Evolutionary conservation across 2,329 filamentous ascomycete species (phyloP).

Genomic region (Cordyceps farinosa): DNA sequence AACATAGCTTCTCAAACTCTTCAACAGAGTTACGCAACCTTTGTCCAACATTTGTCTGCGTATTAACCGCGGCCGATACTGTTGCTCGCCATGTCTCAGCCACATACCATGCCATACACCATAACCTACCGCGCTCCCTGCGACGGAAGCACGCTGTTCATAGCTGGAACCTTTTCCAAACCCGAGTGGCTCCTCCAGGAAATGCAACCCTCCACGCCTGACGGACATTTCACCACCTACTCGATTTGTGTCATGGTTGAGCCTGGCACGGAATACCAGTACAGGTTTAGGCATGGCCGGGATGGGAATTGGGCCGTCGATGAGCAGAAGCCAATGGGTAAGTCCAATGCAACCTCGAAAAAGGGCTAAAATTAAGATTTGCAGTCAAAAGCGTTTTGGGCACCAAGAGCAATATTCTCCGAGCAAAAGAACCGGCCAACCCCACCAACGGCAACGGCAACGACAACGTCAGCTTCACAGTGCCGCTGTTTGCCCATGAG

Average conservation of each 20-base stretch:
- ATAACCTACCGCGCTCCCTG: slow-evolving; percentile 4
- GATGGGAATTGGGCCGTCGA: slow-evolving; percentile 70
- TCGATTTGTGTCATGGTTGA: slow-evolving; percentile 52
- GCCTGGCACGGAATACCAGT: slow-evolving; percentile 61
- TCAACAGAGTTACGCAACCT: not conserved
- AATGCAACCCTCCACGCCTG: slow-evolving; percentile 52
- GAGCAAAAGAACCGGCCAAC: slow-evolving; percentile 12
- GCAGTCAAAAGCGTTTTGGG: slow-evolving; percentile 13
- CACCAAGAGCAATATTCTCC: slow-evolving; percentile 8
- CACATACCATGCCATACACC: not conserved
- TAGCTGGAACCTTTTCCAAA: slow-evolving; percentile 65
- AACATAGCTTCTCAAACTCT: not conserved
- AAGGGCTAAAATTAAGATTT: slow-evolving; percentile 1
- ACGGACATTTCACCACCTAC: slow-evolving; percentile 55
- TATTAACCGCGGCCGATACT: not conserved
- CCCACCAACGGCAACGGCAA: slow-evolving; percentile 19
- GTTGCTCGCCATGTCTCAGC: slow-evolving; percentile 2
- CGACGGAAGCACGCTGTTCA: slow-evolving; percentile 62
- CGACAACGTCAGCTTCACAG: slow-evolving; percentile 26
- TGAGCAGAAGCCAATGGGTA: slow-evolving; percentile 58
- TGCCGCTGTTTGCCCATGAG: slow-evolving; percentile 46
- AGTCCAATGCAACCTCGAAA: slow-evolving; percentile 22
- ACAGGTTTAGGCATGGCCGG: slow-evolving; percentile 68
- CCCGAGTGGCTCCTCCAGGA: slow-evolving; percentile 65
- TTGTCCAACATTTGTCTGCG: not conserved